These are phyloP conservation scores for Nicotiana knightiana DNA, from an alignment of 257 asterid species.

Conservation along the genomic window DNA sequence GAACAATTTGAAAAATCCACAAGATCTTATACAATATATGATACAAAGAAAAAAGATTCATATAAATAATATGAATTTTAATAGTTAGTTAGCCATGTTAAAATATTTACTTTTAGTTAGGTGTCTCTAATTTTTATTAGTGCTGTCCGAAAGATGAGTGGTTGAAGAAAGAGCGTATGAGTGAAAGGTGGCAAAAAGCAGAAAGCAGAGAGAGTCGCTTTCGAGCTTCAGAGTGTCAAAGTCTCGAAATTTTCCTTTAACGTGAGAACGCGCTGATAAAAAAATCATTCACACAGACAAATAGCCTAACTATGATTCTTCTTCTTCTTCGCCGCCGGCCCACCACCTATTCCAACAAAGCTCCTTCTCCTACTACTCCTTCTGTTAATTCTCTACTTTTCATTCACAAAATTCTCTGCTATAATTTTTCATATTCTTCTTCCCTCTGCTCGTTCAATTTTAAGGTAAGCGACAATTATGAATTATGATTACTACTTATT, in stretches of 20 bases:
- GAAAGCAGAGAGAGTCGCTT: background rate
- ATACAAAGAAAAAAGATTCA: no score
- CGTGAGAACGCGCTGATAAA: background rate
- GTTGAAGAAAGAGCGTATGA: background rate
- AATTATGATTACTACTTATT: background rate
- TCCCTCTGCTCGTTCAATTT: background rate
- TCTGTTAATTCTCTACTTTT: background rate
- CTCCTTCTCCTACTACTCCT: background rate
- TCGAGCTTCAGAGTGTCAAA: background rate
- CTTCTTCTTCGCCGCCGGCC: background rate
- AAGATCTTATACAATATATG: no score
- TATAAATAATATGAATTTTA: no score
- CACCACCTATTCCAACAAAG: background rate
- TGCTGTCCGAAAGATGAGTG: no score
- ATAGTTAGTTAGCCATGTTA: no score
- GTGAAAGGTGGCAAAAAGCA: background rate
- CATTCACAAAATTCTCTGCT: background rate
- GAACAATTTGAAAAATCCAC: no score
- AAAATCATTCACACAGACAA: background rate
- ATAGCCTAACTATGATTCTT: background rate
- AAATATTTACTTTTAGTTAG: no score
- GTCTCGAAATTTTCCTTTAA: background rate
- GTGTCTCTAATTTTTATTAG: no score
- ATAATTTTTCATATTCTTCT: background rate
- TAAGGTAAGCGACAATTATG: background rate